Conservation (phyloP, 148 eudicot species). For the Vaccinium vitisidaea region DNA sequence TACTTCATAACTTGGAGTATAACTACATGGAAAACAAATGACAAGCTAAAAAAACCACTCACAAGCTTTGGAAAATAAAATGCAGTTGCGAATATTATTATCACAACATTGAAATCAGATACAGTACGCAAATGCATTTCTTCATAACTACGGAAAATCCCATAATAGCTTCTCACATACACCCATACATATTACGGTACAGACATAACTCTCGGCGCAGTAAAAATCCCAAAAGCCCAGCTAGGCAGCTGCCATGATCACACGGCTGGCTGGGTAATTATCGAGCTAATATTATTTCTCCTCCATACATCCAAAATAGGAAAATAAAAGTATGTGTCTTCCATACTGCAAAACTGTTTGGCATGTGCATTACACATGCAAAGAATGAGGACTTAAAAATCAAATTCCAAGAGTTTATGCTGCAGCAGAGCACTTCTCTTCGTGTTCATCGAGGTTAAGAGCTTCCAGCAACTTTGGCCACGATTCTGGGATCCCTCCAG, state of each 20-base stretch:
- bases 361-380: conserved; percentile 22
- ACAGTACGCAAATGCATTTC: not conserved
- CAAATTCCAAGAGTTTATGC: conserved; percentile 29
- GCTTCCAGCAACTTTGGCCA: conserved; percentile 94
- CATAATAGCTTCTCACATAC: not conserved
- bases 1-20: not conserved
- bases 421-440: conserved; percentile 73
- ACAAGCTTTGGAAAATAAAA: not conserved
- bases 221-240: conserved; percentile 14
- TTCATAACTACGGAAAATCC: not conserved
- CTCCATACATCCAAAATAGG: not conserved
- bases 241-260: conserved; percentile 17
- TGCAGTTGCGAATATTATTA: not conserved
- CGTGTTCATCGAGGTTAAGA: conserved; percentile 80
- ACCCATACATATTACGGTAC: not conserved
- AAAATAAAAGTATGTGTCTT: not conserved
- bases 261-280: conserved; percentile 15
- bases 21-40: not conserved
- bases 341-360: conserved; percentile 21
- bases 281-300: not conserved
- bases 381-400: conserved; percentile 14
- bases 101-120: not conserved
- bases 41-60: not conserved
- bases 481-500: conserved; percentile 97
- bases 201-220: not conserved